phyloP scores from a whole-genome alignment of 2,329 filamentous ascomycete species.

The Dactylellina drechsleri region DNA sequence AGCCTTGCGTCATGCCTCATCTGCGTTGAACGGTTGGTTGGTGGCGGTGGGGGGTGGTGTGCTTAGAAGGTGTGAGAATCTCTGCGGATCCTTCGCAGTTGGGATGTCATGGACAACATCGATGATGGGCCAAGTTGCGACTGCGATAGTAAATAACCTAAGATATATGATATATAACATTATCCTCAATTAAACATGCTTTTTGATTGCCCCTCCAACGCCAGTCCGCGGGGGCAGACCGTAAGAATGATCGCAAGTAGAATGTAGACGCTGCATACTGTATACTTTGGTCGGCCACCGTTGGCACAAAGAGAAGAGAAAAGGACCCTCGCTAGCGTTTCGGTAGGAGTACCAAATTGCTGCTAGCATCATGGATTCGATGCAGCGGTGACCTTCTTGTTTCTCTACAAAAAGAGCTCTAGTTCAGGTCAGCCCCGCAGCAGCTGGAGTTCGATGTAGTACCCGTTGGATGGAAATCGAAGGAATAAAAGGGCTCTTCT shows the following conservation, averaged over 20 bases:
- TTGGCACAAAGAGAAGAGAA: neutral
- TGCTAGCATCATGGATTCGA: no score
- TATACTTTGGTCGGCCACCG: neutral
- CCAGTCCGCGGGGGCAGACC: neutral
- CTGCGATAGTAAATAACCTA: no score
- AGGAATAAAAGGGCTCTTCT: constrained; percentile 2
- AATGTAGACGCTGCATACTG: constrained; percentile 6
- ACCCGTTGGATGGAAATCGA: neutral
- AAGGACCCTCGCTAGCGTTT: neutral
- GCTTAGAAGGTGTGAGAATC: neutral
- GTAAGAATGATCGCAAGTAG: no score
- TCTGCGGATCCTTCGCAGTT: constrained; percentile 22
- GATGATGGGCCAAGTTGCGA: no score
- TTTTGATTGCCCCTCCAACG: constrained; percentile 12
- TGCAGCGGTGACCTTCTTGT: no score
- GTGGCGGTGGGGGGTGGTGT: neutral
- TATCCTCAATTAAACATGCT: no score
- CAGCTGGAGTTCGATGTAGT: neutral
- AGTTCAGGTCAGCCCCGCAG: constrained; percentile 28
- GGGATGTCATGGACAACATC: no score
- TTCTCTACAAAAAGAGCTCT: no score
- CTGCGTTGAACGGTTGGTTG: constrained; percentile 31
- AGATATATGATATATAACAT: no score
- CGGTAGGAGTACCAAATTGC: neutral
- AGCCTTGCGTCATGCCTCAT: constrained; percentile 43